These are phyloP conservation scores for Chrysosporium queenslandicum DNA, from an alignment of 2,329 filamentous ascomycete genomes.

Conservation along the genomic window DNA sequence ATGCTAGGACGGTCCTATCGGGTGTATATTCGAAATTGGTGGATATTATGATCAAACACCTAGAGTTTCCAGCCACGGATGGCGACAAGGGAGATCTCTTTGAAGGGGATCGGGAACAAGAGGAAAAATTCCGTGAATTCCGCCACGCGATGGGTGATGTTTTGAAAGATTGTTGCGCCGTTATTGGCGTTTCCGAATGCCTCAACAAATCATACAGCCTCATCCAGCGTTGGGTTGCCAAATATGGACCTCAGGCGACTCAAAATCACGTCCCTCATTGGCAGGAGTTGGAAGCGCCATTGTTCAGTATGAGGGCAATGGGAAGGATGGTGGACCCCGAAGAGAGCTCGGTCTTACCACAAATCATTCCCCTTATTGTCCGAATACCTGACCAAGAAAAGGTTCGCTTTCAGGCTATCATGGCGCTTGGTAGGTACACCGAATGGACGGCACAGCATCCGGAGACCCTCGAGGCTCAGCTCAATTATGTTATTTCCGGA, in stretches of 20 bases:
- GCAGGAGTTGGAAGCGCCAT: slow-evolving; percentile 89
- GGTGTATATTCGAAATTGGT: slow-evolving; percentile 83
- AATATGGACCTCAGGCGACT: slow-evolving; percentile 65
- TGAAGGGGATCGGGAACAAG: slow-evolving; percentile 86
- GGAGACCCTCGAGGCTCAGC: slow-evolving; percentile 81
- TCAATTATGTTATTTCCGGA: slow-evolving; percentile 89
- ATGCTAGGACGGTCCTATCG: slow-evolving; percentile 64
- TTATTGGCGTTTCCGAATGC: slow-evolving; percentile 87
- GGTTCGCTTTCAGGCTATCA: slow-evolving; percentile 94
- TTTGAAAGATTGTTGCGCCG: slow-evolving; percentile 91
- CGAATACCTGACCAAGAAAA: slow-evolving; percentile 95
- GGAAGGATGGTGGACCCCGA: slow-evolving; percentile 90
- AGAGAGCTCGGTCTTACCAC: slow-evolving; percentile 75
- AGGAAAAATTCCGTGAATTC: slow-evolving; percentile 96
- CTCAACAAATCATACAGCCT: slow-evolving; percentile 76
- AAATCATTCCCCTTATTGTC: slow-evolving; percentile 85
- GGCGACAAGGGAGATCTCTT: slow-evolving; percentile 75
- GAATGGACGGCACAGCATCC: slow-evolving; percentile 95
- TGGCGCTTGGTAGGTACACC: slow-evolving; percentile 92
- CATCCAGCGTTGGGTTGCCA: slow-evolving; percentile 80
- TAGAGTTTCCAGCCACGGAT: slow-evolving; percentile 75
- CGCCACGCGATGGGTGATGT: slow-evolving; percentile 96
- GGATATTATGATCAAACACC: slow-evolving; percentile 81
- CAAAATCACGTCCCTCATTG: slow-evolving; percentile 74
- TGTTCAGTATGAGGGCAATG: slow-evolving; percentile 93